Base-by-base conservation (phyloP, 768 basidiomycete species). In the Boletus rufocinnamomeus region DNA sequence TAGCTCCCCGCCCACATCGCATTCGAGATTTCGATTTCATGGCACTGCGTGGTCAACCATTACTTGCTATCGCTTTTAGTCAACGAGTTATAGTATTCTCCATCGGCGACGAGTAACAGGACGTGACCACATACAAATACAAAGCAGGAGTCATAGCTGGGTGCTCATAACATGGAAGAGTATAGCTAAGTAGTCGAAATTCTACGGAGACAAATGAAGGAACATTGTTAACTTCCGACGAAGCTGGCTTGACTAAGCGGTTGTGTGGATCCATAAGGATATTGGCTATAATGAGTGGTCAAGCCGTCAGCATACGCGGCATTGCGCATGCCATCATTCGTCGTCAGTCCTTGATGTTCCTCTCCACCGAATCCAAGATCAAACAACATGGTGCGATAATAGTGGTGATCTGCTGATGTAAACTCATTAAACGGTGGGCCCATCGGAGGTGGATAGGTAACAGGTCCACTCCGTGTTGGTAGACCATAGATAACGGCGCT, bases 11-110 rank as follows among this genome's bases (percentile, higher is more conserved):
- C 27, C 91, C 91, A 17, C 81, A 87, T 70, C 77, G 80, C 59
- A 77, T 91, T 35, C 80, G 81, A 52, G 87, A 90, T 69, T 90
- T 93, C 64, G 91, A 93, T 74, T 93, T 91, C 72, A 73, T 93
- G 50, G 79, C 80, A 4, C 60, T 80, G 27, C 77, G 73, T 44
- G 84, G 84, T 25, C 86, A 85, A 57, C 86, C 87, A 45, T 76
- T 84, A 34, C 80, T 93, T 55, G 91, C 81, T 3, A 84, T 85
- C 11, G 88, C 86, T 10, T 77, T 88, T 25, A 87, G 87, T 37
- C 73, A 77, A 53, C 80, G 80, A 48, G 70, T 91, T 6, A 69
- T 80, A 27, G 75, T 91, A 50, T 86, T 89, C 60, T 78, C 82
- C 58, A 84, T 91, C 58, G 86, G 84, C 13, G 79, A 84, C 40